These are phyloP conservation scores for Bryopsis sp. DNA, from an alignment of 139 green algal species.

Conservation along the genomic window DNA sequence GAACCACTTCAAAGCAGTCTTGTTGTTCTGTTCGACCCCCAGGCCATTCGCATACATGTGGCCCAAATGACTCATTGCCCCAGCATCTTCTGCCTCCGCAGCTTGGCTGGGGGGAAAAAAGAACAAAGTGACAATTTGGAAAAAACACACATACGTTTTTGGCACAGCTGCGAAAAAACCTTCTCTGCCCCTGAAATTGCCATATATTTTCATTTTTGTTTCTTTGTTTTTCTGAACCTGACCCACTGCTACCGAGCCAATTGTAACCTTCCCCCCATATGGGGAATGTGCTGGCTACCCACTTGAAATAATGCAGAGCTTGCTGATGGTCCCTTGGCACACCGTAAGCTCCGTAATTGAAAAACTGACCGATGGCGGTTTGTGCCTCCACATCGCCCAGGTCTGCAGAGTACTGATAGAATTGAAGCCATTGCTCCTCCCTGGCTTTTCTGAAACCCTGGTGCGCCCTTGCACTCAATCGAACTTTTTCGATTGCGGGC, in stretches of 20 bases:
- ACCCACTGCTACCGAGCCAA: too few species aligned
- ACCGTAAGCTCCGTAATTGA: conserved; percentile 62
- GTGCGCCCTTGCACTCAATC: background rate
- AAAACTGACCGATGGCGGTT: conserved; percentile 60
- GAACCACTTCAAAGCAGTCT: conserved; percentile 42
- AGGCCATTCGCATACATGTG: conserved; percentile 79
- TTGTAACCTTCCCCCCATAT: too few species aligned
- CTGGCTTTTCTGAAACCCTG: background rate
- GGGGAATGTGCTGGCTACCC: conserved; percentile 14
- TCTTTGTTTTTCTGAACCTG: too few species aligned
- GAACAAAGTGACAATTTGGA: too few species aligned
- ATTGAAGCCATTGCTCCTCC: conserved; percentile 41
- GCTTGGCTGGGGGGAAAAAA: too few species aligned
- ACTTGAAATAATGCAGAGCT: conserved; percentile 54
- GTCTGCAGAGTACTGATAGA: conserved; percentile 81
- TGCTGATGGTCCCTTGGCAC: conserved; percentile 41
- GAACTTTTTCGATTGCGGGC: conserved; percentile 11
- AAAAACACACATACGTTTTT: too few species aligned
- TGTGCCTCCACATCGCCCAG: conserved; percentile 77
- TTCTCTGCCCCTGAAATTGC: too few species aligned
- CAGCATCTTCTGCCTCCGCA: conserved; percentile 52
- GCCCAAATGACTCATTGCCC: conserved; percentile 77
- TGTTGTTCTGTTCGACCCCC: conserved; percentile 45
- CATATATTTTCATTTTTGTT: too few species aligned
- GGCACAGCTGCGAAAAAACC: too few species aligned